Evolutionary conservation across 2,329 filamentous ascomycete genomes (phyloP).

Genomic region (Colletotrichum kahawae): DNA sequence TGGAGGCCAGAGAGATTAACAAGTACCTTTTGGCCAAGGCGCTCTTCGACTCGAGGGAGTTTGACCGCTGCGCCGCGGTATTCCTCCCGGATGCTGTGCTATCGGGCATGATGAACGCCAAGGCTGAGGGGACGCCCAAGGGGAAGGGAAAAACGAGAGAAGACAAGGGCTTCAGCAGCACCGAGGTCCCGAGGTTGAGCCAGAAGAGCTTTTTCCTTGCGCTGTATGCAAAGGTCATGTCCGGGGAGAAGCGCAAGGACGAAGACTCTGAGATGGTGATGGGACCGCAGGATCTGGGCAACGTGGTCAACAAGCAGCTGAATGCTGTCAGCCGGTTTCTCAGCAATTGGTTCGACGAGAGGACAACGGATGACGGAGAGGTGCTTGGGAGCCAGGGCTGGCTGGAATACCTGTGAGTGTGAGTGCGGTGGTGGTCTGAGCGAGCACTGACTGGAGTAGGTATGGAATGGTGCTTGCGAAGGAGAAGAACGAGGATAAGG

Average conservation of each 20-base stretch:
- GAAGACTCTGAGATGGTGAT: conserved; percentile 98
- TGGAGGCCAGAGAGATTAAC: conserved; percentile 81
- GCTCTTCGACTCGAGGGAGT: conserved; percentile 94
- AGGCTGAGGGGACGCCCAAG: conserved; percentile 49
- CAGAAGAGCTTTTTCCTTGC: conserved; percentile 93
- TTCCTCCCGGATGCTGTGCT: conserved; percentile 83
- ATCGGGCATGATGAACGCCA: conserved; percentile 65
- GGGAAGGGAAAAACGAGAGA: conserved; percentile 63
- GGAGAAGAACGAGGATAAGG: conserved; percentile 86
- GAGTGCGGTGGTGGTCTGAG: background rate
- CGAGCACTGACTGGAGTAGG: conserved; percentile 35
- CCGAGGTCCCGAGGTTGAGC: conserved; percentile 66
- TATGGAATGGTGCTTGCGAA: conserved; percentile 92
- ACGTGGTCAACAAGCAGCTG: conserved; percentile 85
- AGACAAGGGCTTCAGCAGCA: conserved; percentile 25
- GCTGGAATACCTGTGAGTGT: conserved; percentile 78
- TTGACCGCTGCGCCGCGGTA: conserved; percentile 88
- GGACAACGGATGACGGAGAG: conserved; percentile 62
- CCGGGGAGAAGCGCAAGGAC: conserved; percentile 94
- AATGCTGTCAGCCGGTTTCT: conserved; percentile 76
- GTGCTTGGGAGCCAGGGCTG: conserved; percentile 80
- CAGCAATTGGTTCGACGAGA: conserved; percentile 79
- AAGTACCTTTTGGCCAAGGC: conserved; percentile 91
- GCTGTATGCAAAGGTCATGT: conserved; percentile 89
- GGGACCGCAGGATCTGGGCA: conserved; percentile 87